Base-by-base conservation (phyloP, 139 green algal species). In the Limnomonas spitsbergensis region DNA sequence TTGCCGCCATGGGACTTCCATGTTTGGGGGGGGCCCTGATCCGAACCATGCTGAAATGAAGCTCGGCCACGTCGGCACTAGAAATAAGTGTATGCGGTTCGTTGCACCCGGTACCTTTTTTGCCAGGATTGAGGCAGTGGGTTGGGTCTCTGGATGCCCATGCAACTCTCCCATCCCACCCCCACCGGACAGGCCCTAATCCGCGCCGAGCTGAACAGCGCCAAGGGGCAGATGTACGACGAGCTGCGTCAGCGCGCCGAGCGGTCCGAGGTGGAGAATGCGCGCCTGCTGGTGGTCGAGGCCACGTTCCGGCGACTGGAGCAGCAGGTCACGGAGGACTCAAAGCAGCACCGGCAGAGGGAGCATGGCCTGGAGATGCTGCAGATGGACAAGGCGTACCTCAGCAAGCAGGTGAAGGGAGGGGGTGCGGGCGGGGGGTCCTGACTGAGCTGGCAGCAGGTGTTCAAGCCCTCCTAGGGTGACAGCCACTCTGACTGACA, bases 161-260 rank as follows among this genome's bases (percentile, higher is more conserved):
- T n/a, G n/a, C n/a, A n/a, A n/a, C n/a, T n/a, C n/a, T n/a, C n/a
- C n/a, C n/a, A n/a, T n/a, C n/a, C n/a, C n/a, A n/a, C n/a, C n/a
- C n/a, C n/a, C n/a, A n/a, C n/a, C n/a, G n/a, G 14, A 61, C 47
- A 27, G 32, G 68, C 80, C 4, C 80, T 73, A 40, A 53, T 86
- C 27, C 53, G 77, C 2, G 69, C 61, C 34, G 80, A 88, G 84
- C 71, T 88, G 66, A 70, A 73, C 61, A 39, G 20, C 37, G 84
- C 84, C 38, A 88, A 88, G 71, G 84, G 84, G n/a, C 40, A 73
- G 1, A 84, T 88, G 84, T 88, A 86, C 39, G 84, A 88, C 47
- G 78, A 88, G 73, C 69, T 88, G 69, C 72, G 72, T 31, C 40
- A 52, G 4, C 76, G 78, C 39, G 36, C 52, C 0, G 80, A 86